Base-by-base conservation (phyloP, 345 rosid species). In the Melaleuca alternifolia region DNA sequence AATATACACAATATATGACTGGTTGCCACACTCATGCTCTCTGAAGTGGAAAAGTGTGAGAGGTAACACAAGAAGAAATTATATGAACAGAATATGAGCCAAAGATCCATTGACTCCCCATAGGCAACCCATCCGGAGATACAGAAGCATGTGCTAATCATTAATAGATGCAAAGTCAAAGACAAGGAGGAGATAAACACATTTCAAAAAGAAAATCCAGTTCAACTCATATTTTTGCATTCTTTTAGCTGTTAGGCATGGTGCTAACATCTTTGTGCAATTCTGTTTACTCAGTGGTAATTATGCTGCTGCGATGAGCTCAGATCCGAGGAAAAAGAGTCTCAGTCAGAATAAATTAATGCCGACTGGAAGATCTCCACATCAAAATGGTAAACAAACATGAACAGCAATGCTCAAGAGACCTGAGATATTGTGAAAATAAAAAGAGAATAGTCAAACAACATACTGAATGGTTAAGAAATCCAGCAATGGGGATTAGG, bases 401-500 rank as follows among this genome's bases (percentile, higher is more conserved):
- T 9, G 5, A 0, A 23, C 15, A 75, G n/a, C 23, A 37, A 51
- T 28, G 53, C 28, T n/a, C 30, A 23, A 46, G 33, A 46, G 51
- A 51, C 26, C 16, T 6, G 44, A 6, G 51, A 41, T 23, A 54
- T 10, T 46, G 28, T 15, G 77, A 33, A 8, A 20, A 7, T 33
- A 65, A 65, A 33, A 71, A 33, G 12, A 65, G 2, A 30, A 53
- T 6, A 53, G 41, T 6, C 41, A 18, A 83, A 85, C 13, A 59
- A 84, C 89, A 87, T 92, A 97, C 97, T 86, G 96, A 97, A 91
- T 96, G 98, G 89, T 96, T 97, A 51, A 97, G 96, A 90, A 97
- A 97, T 88, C 99, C 97, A 11, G 95, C 99, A 86, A 97, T 87
- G 15, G 99, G 99, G 86, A 96, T 89, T 93, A 97, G 94, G 87